Evolutionary conservation across 2,329 filamentous ascomycete genomes (phyloP), one percentile per base, ranked within the genome.

Genomic region (Clonostachys chloroleuca): DNA sequence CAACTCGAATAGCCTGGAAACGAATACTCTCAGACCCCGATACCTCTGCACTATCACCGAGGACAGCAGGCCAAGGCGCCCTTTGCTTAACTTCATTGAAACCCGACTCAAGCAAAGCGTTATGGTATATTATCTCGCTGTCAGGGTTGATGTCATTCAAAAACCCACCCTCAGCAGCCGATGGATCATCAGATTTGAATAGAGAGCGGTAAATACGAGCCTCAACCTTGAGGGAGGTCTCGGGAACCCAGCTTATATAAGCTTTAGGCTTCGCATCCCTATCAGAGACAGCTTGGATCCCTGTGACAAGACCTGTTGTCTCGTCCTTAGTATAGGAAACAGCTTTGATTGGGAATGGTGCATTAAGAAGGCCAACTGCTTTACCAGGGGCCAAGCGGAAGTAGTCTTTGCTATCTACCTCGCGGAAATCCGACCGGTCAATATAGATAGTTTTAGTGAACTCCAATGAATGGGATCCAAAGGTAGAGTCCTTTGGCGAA

Each of bases 1-100:
- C 92, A 41, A 92, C 87, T 24, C 92, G 80, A 77, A 96, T 84
- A 3, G 84, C 92, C 74, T 97, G 92, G 77, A 97, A 97, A 43
- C 92, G 78, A 7, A 96, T 86, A 47, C 78, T 86, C 68, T 89
- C 88, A 20, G 81, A 80, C 2, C 85, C 86, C 54, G 77, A 79
- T 12, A 77, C 79, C 48, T 77, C 70, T 54, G 81, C 77, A 50
- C 71, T 79, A 64, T 91, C 88, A 12, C 87, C 87, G 6, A 82
- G 86, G 41, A 85, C 81, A 64, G 87, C 85, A 3, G 90, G 89
- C 90, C 90, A 95, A 6, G 89, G 90, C 5, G 88, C 89, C 30
- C 84, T 73, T 40, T 71, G 68, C 55, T 73, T 79, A 33, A 97
- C 80, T 59, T 95, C 88, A 41, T 89, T 80, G 56, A 96, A 87